Evolutionary conservation across 352 stramenopile species (phyloP), one percentile per base, ranked within the genome.

Genomic region (Globisporangium canariense): DNA sequence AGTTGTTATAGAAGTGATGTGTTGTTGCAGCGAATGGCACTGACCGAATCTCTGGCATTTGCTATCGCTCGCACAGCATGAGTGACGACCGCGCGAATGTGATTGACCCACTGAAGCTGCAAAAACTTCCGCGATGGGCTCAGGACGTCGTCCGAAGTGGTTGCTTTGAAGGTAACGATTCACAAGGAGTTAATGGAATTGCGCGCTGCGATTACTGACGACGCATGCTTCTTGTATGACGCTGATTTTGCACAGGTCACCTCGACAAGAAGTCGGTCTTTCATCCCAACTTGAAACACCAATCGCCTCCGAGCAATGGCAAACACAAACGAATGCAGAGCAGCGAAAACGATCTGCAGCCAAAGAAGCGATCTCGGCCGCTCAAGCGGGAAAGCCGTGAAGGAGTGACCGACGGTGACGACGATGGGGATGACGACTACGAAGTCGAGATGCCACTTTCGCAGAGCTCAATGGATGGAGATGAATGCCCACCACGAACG

Each of bases 81-180:
- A 49, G 10, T 28, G 53, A 32, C 6, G 43, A 57, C 10, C 52
- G 32, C 3, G 45, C 32, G 22, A 57, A 43, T 4, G 65, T 70
- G 28, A 75, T 84, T 30, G 51, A 79, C 34, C 67, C 66, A 6
- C 62, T 74, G 46, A 69, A 76, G 52, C 4, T 85, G 18, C 76
- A 82, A 22, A 60, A 62, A 46, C 49, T 92, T 22, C 83, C 81
- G 14, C 71, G 69, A 4, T 92, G 83, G 83, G 78, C 77, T 13
- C 75, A 87, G 50, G 66, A 67, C 38, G 74, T 91, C 25, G 62
- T 89, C 41, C 66, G 73, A 49, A 83, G 73, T 3, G 83, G 81
- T 13, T 82, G 79, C 56, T 83, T 81, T 64, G 75, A 80, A 66
- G 69, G 70, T 83, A 43, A 16, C 32, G 56, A 7, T 22, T 13